These are phyloP conservation scores for Mercurialis annua DNA, from an alignment of 345 rosid species.

Conservation along the genomic window DNA sequence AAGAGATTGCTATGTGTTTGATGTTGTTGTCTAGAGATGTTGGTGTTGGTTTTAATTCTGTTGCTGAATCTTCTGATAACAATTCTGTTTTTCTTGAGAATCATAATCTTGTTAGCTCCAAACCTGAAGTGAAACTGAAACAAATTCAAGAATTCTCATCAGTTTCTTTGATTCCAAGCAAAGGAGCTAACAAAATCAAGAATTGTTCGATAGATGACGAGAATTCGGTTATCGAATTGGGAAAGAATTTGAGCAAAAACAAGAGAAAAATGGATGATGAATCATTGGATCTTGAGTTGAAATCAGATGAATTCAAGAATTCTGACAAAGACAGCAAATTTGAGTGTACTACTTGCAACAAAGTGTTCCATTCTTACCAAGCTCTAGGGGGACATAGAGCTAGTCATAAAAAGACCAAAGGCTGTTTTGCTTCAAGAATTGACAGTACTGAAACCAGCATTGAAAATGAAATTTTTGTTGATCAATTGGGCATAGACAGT, in stretches of 20 bases:
- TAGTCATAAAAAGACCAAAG: constrained; percentile 56
- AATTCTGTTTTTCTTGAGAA: constrained; percentile 29
- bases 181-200: constrained; percentile 2
- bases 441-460: constrained; percentile 35
- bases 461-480: constrained; percentile 22
- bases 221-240: constrained; percentile 17
- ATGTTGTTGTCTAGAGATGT: constrained; percentile 67
- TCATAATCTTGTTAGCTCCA: not conserved
- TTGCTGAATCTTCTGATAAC: constrained; percentile 44
- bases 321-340: constrained; percentile 36
- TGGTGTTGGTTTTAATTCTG: constrained; percentile 29
- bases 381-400: constrained; percentile 92
- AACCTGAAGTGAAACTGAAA: constrained; percentile 13
- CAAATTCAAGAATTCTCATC: constrained; percentile 21
- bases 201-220: constrained; percentile 17
- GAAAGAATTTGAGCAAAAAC: constrained; percentile 14
- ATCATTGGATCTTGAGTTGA: constrained; percentile 26
- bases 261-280: constrained; percentile 22
- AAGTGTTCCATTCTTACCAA: constrained; percentile 66
- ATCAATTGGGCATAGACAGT: constrained; percentile 3
- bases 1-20: constrained; percentile 57
- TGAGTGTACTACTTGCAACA: constrained; percentile 69
- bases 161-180: constrained; percentile 25
- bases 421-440: constrained; percentile 29
- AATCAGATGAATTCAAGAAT: constrained; percentile 22